Conservation (phyloP, 78 protist genomes). For the Protostelium mycophagum region DNA sequence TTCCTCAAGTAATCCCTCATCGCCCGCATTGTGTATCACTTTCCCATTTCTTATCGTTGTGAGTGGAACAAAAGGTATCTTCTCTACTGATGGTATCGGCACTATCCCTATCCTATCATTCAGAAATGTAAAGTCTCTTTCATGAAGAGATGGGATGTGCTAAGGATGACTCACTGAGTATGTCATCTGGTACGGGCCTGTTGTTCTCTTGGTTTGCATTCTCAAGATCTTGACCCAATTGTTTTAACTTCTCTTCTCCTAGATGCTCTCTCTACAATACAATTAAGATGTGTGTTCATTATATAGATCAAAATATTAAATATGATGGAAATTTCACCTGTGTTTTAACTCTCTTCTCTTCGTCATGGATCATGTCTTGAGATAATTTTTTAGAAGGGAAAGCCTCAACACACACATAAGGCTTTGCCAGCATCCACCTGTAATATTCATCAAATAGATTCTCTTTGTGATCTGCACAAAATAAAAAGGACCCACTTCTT, state of each 20-base stretch:
- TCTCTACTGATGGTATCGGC: neutral
- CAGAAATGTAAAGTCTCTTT: too few species aligned
- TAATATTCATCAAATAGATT: conserved; percentile 15
- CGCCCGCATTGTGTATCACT: neutral
- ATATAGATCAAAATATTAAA: too few species aligned
- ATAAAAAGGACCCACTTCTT: conserved; percentile 3
- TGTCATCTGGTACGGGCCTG: neutral
- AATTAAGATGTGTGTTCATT: neutral
- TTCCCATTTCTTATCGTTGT: neutral
- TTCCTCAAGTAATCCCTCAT: too few species aligned
- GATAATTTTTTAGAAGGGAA: conserved; percentile 24
- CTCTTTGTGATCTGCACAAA: neutral
- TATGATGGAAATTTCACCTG: conserved; percentile 7
- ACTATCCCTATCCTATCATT: neutral
- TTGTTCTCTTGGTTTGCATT: neutral
- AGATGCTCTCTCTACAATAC: neutral
- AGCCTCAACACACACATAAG: conserved; percentile 1
- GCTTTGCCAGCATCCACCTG: neutral
- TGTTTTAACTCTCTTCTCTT: conserved; percentile 6
- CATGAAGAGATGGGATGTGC: too few species aligned
- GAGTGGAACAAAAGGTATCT: neutral
- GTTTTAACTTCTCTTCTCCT: neutral
- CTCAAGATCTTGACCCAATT: neutral
- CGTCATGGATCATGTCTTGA: neutral
- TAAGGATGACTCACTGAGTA: neutral